Evolutionary conservation across 2,329 filamentous ascomycete species (phyloP).

Genomic region (Periconia sp.): DNA sequence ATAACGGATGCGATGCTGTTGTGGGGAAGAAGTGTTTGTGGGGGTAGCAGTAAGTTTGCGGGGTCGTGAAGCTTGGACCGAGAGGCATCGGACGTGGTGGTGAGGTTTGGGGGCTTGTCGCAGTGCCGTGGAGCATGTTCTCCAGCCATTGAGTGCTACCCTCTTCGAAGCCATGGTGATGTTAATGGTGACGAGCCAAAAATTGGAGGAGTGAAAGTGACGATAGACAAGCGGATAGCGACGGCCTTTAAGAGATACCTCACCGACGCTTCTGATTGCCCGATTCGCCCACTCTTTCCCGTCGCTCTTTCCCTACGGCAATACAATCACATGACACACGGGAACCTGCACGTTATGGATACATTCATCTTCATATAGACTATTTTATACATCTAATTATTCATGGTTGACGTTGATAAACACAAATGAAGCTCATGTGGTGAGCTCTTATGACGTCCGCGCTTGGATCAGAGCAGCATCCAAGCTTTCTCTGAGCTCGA

Average conservation of each 20-base stretch:
- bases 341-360: neutral
- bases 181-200: constrained; percentile 14
- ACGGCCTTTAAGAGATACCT: constrained; percentile 6
- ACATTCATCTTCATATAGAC: neutral
- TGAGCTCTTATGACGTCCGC: constrained; percentile 1
- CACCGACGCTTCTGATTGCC: constrained; percentile 2
- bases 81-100: constrained; percentile 15
- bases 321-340: neutral
- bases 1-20: constrained; percentile 19
- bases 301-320: neutral
- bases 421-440: too few species aligned
- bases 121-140: constrained; percentile 12
- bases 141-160: constrained; percentile 29
- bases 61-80: constrained; percentile 24
- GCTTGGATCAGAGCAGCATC: constrained; percentile 13
- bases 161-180: constrained; percentile 28
- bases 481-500: constrained; percentile 19
- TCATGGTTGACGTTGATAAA: neutral
- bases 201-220: constrained; percentile 2
- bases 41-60: constrained; percentile 20
- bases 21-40: neutral
- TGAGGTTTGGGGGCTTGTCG: constrained; percentile 14
- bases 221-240: constrained; percentile 8
- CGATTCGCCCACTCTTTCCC: constrained; percentile 3
- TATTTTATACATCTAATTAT: neutral